phyloP scores from a whole-genome alignment of 768 basidiomycete species.

The Myochromella boudieri region DNA sequence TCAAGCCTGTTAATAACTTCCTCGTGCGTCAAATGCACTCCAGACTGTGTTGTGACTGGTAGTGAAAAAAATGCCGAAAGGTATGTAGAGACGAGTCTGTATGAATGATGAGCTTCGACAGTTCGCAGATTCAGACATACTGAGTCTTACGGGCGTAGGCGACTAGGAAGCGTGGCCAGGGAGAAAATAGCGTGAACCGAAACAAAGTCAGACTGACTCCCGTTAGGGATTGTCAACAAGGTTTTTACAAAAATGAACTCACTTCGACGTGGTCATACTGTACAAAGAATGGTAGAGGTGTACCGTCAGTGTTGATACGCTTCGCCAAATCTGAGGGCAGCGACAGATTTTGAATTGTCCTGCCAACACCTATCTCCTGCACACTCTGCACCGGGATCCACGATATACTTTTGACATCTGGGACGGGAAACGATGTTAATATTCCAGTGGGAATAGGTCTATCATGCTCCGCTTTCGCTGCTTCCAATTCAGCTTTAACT shows the following conservation, averaged over 20 bases:
- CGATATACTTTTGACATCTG: conserved; percentile 84
- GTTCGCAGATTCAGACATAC: not conserved
- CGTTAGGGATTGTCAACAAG: conserved; percentile 4
- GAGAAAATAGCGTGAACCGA: conserved; percentile 80
- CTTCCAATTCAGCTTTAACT: conserved; percentile 66
- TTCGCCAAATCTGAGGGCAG: conserved; percentile 45
- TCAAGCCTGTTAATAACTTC: conserved; percentile 90
- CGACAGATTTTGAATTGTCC: conserved; percentile 27
- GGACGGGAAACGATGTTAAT: conserved; percentile 85
- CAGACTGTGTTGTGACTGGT: conserved; percentile 70
- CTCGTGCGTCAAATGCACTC: conserved; percentile 76
- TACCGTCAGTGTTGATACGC: conserved; percentile 68
- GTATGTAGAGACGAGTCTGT: conserved; percentile 77
- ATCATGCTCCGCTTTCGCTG: conserved; percentile 86
- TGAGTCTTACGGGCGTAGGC: conserved; percentile 78
- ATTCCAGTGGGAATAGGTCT: conserved; percentile 78
- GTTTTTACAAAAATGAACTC: too few species aligned
- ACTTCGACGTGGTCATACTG: conserved; percentile 95
- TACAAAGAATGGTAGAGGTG: conserved; percentile 79
- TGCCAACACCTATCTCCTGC: conserved; percentile 60
- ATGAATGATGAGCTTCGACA: too few species aligned
- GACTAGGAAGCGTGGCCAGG: conserved; percentile 65
- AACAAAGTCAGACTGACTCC: conserved; percentile 85
- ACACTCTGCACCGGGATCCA: conserved; percentile 80
- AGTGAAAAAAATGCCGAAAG: conserved; percentile 86